A percentile compares a stretch with the other conserved stretches of the same genome.
Conservation (phyloP, 441 rosid species). For the Aquilaria agallochum region DNA sequence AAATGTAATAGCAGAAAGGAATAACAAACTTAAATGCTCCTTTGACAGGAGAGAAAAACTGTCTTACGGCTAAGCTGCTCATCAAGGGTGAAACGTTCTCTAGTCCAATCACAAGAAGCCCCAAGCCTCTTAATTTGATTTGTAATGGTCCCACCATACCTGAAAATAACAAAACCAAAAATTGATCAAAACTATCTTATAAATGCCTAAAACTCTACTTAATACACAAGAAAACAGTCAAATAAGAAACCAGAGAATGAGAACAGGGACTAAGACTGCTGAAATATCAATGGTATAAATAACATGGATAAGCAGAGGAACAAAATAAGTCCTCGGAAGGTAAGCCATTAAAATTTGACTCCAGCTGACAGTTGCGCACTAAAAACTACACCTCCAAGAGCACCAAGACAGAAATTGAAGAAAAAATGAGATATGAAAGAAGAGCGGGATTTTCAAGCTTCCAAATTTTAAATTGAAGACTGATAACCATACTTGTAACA, state of each 20-base stretch:
- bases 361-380: no score
- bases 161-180: conserved; percentile 28
- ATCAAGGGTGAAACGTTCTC: conserved; percentile 94
- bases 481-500: no score
- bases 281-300: not conserved
- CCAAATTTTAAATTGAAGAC: no score
- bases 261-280: no score
- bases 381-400: no score
- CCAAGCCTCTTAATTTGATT: conserved; percentile 96
- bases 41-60: conserved; percentile 40
- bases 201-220: not conserved
- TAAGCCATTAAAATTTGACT: no score
- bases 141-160: conserved; percentile 95
- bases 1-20: no score
- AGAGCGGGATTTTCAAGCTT: no score
- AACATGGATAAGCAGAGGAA: not conserved
- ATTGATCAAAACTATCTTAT: not conserved
- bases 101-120: conserved; percentile 98
- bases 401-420: no score
- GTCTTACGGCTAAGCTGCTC: conserved; percentile 98
- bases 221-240: not conserved
- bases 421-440: no score
- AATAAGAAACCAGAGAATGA: not conserved
- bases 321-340: no score
- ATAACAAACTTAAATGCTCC: conserved; percentile 12